Base-by-base conservation (phyloP, 1,284 basidiomycete genomes). In the Leccinum solheimii region DNA sequence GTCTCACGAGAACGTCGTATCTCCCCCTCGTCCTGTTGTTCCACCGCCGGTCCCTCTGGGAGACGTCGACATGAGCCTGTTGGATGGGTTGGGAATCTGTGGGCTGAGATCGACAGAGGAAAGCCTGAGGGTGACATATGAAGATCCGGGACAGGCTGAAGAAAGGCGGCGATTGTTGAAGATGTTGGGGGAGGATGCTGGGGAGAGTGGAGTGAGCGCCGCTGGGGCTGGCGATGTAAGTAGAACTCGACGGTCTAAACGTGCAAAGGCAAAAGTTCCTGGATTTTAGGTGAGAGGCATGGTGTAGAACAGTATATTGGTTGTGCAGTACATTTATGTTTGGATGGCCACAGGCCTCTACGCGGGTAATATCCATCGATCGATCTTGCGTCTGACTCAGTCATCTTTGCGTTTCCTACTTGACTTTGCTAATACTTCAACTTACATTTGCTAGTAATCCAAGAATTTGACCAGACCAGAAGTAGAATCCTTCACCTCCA, bases 121-220 rank as follows among this genome's bases (percentile, higher is more conserved):
- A 66, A 80, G 79, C 68, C 69, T 83, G 72, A 77, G 80, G 11
- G 85, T 90, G 23, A 81, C 79, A 60, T 91, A 90, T 64, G 87
- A 88, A 69, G 88, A 90, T 70, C 86, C 87, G 1, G 80, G 72
- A 19, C 84, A 89, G 74, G 75, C 74, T 38, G 82, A 80, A 53
- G 87, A 88, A 74, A 80, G 80, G 71, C 76, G 78, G 64, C 76
- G 81, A 67, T 68, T 86, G 57, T 77, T 79, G 74, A 78, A 59
- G 51, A 66, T 74, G 56, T 56, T 74, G 49, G 72, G 72, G 3
- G 75, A 63, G 19, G 68, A 64, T 30, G 70, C 61, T 1, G 23
- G 36, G 1, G 64, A 50, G 16, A 21, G 14, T 1, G 65, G 26
- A 21, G 19, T 26, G 38, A 40, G n/a, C 40, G 9, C 27, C 4